Percentiles rank a stretch among this genome's conserved stretches.
These are phyloP conservation scores for Phialemoniopsis sp. DNA, from an alignment of 2,329 filamentous ascomycete species.

Conservation along the genomic window DNA sequence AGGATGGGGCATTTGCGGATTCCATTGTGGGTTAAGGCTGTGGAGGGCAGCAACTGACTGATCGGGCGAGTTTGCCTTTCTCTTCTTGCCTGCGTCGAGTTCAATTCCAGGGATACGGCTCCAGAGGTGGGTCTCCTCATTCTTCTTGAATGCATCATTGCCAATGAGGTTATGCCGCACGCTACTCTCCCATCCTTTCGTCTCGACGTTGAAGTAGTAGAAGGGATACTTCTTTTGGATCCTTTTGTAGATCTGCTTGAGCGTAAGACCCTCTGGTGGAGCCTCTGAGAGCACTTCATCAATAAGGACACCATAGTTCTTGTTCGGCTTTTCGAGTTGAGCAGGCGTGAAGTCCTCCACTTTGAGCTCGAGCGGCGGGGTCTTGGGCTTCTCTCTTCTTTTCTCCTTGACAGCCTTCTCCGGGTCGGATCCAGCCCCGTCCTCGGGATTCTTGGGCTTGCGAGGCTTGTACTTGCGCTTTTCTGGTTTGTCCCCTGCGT, in stretches of 20 bases:
- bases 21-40: conserved; percentile 18
- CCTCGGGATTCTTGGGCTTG: conserved; percentile 36
- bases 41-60: conserved; percentile 33
- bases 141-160: conserved; percentile 57
- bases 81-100: conserved; percentile 58
- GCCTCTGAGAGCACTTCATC: conserved; percentile 55
- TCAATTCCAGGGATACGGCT: conserved; percentile 53
- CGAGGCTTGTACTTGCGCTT: conserved; percentile 65
- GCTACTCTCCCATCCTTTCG: conserved; percentile 63
- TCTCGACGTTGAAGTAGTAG: conserved; percentile 56
- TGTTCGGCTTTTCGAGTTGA: conserved; percentile 56
- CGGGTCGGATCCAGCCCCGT: conserved; percentile 34
- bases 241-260: conserved; percentile 61
- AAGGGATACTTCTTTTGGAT: conserved; percentile 55
- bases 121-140: conserved; percentile 53
- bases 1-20: conserved; percentile 10
- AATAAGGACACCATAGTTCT: conserved; percentile 58
- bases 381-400: conserved; percentile 60
- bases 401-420: conserved; percentile 53
- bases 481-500: conserved; percentile 48
- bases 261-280: conserved; percentile 47
- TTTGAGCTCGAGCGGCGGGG: conserved; percentile 53
- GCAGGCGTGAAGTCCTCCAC: conserved; percentile 53
- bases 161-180: conserved; percentile 61
- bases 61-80: conserved; percentile 50